Evolutionary conservation across 2,329 filamentous ascomycete genomes (phyloP).

Genomic region (Colletotrichum salicis): DNA sequence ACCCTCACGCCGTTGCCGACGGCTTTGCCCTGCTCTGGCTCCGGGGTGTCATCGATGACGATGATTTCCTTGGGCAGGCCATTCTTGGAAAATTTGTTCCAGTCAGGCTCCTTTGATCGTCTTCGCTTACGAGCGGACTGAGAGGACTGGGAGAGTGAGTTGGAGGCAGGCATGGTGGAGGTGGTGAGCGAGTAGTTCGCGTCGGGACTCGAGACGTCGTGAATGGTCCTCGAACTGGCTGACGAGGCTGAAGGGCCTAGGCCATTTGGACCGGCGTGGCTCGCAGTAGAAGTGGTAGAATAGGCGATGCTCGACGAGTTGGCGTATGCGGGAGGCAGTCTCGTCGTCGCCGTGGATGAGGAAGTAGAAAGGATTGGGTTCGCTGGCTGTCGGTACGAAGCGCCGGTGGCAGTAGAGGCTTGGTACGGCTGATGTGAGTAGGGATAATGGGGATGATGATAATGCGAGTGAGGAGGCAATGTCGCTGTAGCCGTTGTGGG

Average conservation of each 20-base stretch:
- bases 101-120: constrained; percentile 75
- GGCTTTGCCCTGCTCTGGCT: constrained; percentile 54
- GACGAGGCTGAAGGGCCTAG: constrained; percentile 46
- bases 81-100: constrained; percentile 84
- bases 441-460: constrained; percentile 73
- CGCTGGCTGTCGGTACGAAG: constrained; percentile 45
- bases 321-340: constrained; percentile 45
- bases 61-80: constrained; percentile 87
- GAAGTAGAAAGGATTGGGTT: constrained; percentile 52
- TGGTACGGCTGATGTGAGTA: constrained; percentile 62
- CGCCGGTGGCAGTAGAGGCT: constrained; percentile 52
- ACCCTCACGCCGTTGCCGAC: constrained; percentile 53
- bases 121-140: constrained; percentile 59
- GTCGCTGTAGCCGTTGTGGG: constrained; percentile 61
- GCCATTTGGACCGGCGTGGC: constrained; percentile 49
- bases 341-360: constrained; percentile 50
- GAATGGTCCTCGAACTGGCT: constrained; percentile 43
- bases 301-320: constrained; percentile 44
- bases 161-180: constrained; percentile 48
- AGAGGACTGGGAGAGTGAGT: constrained; percentile 32
- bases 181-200: constrained; percentile 42
- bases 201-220: constrained; percentile 45
- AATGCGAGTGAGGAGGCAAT: constrained; percentile 60
- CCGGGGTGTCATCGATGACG: constrained; percentile 81
- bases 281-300: constrained; percentile 35